Conservation (phyloP, 2,329 filamentous ascomycete species). For the Aciculosporium take region DNA sequence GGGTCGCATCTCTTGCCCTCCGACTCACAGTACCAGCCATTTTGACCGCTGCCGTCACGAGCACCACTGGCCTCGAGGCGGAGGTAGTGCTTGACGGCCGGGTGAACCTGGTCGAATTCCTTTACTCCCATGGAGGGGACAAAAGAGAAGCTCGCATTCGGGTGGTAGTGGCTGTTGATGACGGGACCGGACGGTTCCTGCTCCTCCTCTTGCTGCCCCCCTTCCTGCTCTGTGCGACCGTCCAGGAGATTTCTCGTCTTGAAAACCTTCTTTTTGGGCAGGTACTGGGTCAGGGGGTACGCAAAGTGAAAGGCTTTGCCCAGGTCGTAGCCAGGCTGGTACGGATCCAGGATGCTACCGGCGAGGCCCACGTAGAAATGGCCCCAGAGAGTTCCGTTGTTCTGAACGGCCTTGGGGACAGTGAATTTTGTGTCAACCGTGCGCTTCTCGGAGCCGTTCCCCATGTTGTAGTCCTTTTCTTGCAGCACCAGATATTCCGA, state of each 20-base stretch:
- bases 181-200: conserved; percentile 48
- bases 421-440: conserved; percentile 62
- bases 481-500: conserved; percentile 58
- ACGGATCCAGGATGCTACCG: conserved; percentile 65
- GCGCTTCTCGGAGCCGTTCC: conserved; percentile 66
- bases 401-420: conserved; percentile 67
- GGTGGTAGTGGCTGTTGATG: conserved; percentile 80
- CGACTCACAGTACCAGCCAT: conserved; percentile 69
- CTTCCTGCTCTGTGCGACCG: conserved; percentile 28
- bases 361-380: conserved; percentile 80
- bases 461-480: conserved; percentile 67
- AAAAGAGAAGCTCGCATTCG: conserved; percentile 81
- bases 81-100: conserved; percentile 63
- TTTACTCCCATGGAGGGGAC: conserved; percentile 66
- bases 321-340: conserved; percentile 54
- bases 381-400: conserved; percentile 87
- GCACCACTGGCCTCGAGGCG: conserved; percentile 67
- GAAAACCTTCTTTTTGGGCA: conserved; percentile 75
- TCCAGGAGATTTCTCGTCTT: conserved; percentile 84
- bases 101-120: conserved; percentile 51
- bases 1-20: background rate
- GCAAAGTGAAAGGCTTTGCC: conserved; percentile 70
- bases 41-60: conserved; percentile 69
- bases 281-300: conserved; percentile 75
- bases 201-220: conserved; percentile 35